Conservation (phyloP, 345 rosid species). For the Corchorus olitorius region DNA sequence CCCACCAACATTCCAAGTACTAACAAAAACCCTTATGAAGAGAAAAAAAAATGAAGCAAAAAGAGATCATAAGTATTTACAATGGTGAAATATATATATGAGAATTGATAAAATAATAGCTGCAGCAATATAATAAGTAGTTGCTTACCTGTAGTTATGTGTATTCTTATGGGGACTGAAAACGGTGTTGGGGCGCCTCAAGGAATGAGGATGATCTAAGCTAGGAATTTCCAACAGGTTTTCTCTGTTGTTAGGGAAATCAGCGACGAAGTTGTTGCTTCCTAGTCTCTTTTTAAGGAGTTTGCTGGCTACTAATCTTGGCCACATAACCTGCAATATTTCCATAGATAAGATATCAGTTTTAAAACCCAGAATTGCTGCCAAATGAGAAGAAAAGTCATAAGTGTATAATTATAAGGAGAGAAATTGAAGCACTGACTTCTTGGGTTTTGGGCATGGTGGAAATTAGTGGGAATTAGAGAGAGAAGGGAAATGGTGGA, state of each 20-base stretch:
- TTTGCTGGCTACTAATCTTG: conserved; percentile 73
- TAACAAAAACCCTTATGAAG: conserved; percentile 55
- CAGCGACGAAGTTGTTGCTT: conserved; percentile 79
- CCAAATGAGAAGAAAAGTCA: too few relatives aligned
- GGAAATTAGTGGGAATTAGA: not conserved
- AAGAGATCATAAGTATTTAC: not conserved
- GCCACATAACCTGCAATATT: conserved; percentile 66
- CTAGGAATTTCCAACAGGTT: conserved; percentile 33
- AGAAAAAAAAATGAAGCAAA: not conserved
- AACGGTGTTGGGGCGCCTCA: conserved; percentile 28
- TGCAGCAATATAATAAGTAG: too few relatives aligned
- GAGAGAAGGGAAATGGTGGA: conserved; percentile 7
- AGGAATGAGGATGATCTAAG: conserved; percentile 30
- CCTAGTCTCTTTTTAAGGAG: conserved; percentile 58
- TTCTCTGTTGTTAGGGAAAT: conserved; percentile 46
- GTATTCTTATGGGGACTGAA: conserved; percentile 39
- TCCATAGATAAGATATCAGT: not conserved
- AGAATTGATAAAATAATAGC: too few relatives aligned
- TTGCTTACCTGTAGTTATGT: conserved; percentile 52
- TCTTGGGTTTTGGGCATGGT: conserved; percentile 43
- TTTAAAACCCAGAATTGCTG: not conserved
- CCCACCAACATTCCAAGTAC: conserved; percentile 95
- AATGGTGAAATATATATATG: too few relatives aligned
- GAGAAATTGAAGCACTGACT: conserved; percentile 40
- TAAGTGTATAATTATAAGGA: not conserved